Evolutionary conservation across 1,139 yeast species (phyloP).

Genomic region (Hanseniaspora gamundiae): DNA sequence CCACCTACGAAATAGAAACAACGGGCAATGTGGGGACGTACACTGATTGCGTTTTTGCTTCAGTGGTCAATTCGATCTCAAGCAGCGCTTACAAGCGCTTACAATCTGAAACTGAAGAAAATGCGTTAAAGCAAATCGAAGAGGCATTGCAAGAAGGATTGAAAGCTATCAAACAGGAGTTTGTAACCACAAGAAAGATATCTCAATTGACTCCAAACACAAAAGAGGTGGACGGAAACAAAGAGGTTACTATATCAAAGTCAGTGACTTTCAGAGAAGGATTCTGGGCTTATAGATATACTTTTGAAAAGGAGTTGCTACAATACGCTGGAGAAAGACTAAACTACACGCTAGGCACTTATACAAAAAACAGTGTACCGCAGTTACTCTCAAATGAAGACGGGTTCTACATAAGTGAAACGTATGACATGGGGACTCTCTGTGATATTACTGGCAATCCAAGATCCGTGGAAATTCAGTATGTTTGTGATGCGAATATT

Average conservation of each 20-base stretch:
- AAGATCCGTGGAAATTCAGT: conserved; percentile 52
- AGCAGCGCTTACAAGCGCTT: neutral
- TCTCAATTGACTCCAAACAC: too few relatives aligned
- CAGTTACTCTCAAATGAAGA: conserved; percentile 25
- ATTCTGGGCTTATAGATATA: conserved; percentile 56
- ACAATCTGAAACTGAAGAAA: neutral
- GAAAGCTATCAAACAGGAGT: neutral
- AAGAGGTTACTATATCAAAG: neutral
- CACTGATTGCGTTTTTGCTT: neutral
- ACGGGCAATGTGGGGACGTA: neutral
- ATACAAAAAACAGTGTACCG: conserved; percentile 20
- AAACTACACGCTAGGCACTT: conserved; percentile 37
- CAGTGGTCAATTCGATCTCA: neutral
- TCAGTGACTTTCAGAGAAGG: conserved; percentile 22
- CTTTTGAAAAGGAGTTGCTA: conserved; percentile 41
- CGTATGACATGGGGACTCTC: conserved; percentile 44
- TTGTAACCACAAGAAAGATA: neutral
- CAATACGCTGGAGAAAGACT: conserved; percentile 40
- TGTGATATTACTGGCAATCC: conserved; percentile 65
- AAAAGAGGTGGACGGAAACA: too few relatives aligned
- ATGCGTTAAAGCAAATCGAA: neutral
- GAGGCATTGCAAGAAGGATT: neutral
- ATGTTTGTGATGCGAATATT: conserved; percentile 43
- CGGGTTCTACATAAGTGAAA: conserved; percentile 38
- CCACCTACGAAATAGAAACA: neutral